Evolutionary conservation across 371 early-diverging fungal species (phyloP).

Genomic region (Mortierella sp.): DNA sequence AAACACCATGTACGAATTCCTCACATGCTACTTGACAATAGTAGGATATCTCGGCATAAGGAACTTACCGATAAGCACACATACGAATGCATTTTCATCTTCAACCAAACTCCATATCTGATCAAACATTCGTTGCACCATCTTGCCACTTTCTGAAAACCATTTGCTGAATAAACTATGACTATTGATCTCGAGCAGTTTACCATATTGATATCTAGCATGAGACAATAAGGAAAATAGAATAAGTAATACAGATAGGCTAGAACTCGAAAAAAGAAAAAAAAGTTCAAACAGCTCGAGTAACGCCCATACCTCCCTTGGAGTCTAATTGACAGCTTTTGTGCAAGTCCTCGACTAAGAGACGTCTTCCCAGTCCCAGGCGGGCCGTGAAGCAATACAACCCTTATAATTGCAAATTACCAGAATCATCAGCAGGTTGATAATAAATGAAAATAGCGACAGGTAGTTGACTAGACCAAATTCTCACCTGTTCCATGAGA

Average conservation of each 20-base stretch:
- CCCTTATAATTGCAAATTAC: constrained; percentile 28
- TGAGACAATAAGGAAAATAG: neutral
- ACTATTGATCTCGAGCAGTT: constrained; percentile 76
- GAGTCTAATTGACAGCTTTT: constrained; percentile 73
- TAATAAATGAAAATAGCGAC: neutral
- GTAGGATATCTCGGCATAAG: neutral
- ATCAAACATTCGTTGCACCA: constrained; percentile 70
- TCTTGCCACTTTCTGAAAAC: constrained; percentile 75
- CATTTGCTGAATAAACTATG: constrained; percentile 79
- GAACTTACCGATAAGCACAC: constrained; percentile 67
- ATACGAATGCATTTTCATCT: constrained; percentile 66
- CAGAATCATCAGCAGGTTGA: no score
- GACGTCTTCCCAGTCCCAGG: constrained; percentile 83
- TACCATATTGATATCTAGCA: constrained; percentile 58
- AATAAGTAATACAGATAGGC: neutral
- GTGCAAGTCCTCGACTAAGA: constrained; percentile 73
- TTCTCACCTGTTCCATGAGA: constrained; percentile 64
- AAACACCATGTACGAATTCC: neutral
- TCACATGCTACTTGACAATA: neutral
- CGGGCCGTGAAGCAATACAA: constrained; percentile 75
- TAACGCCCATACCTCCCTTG: constrained; percentile 50
- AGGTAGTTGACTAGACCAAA: neutral
- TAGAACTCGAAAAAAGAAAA: neutral
- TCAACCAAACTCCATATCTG: constrained; percentile 66
- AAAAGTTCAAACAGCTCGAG: neutral